Evolutionary conservation across 2,329 filamentous ascomycete genomes (phyloP), one percentile per base, ranked within the genome.

Genomic region (Aspergillus candidus): DNA sequence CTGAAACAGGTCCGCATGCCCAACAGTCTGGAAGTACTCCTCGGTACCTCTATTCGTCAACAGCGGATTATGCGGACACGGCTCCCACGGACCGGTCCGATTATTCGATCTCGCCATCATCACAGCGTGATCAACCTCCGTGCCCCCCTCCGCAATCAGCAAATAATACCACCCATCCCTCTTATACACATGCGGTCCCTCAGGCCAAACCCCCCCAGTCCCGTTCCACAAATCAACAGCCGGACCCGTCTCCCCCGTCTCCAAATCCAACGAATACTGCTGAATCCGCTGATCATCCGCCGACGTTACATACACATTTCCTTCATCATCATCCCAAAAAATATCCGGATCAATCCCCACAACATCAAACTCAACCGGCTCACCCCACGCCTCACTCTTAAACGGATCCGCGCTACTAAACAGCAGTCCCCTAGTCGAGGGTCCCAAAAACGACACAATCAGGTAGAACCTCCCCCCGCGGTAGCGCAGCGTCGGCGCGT

Each of bases 1-100:
- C 40, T 76, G 70, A 47, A 80, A 78, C 3, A 80, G 49, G 49
- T 80, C 77, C 1, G 72, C 72, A 44, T 81, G 78, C 0, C 78
- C 77, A 0, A 78, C 70, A 1, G 74, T 75, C 48, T 79, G 76
- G 48, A 60, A 63, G 44, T 68, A 69, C 22, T 62, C 50, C 1
- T 60, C 59, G 0, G 64, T 60, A 13, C 62, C 59, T 36, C 54
- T 58, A n/a, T 63, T 65, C 0, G 69, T 66, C 12, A 72, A 49
- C 6, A 72, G 60, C 6, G 66, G 61, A 41, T 72, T 72, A 11
- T 59, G 53, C 0, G 63, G 58, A 41, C 67, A 62, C 3, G 57
- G 30, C 45, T 68, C 65, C 36, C 68, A 72, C 0, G 69, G 69
- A 0, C 70, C 70, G 55, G 43, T 34, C 18, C 59, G 43, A 29